Evolutionary conservation across 1,284 basidiomycete genomes (phyloP), one percentile per base, ranked within the genome.

Genomic region (Xanthoconium separans): DNA sequence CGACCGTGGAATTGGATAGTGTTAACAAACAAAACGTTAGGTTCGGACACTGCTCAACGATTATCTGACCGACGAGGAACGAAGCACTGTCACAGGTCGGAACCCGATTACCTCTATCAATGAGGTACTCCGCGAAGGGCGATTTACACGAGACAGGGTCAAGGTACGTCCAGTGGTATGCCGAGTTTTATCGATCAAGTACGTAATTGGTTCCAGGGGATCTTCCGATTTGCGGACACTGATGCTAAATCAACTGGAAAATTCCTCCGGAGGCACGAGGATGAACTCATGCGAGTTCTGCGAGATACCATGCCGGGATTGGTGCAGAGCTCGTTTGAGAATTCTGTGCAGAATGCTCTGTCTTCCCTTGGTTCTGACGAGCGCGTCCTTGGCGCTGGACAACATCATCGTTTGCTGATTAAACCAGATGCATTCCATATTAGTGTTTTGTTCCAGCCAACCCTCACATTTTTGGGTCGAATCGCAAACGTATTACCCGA

Each of bases 401-500:
- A 91, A 45, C 89, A 89, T 51, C 95, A 98, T 74, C 85, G 91
- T 24, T 77, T 91, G 20, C 80, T 99, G 30, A 89, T 98, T 57
- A 86, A 86, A 57, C 89, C 97, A 1, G 92, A 98, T 68, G 91
- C 94, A 1, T 98, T 98, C 76, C 95, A 98, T 73, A 93, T 98
- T 48, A 91, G 87, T 47, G 85, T 95, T 13, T 77, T 99, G 13
- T 98, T 99, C 73, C 92, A 93, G 61, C 96, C 97, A 0, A 96
- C 95, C 8, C 75, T 98, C 11, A 77, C 87, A 1, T 98, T 97
- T 70, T 78, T 98, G 57, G 81, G 89, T 54, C 83, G 89, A 15
- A 75, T 91, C 41, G 73, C 84, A 33, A 81, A 85, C 22, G 77
- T 91, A 22, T 76, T 95, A 22, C 93, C 93, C 2, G 80, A 84